phyloP scores from a whole-genome alignment of 768 basidiomycete species.

The Solioccasus polychromus region DNA sequence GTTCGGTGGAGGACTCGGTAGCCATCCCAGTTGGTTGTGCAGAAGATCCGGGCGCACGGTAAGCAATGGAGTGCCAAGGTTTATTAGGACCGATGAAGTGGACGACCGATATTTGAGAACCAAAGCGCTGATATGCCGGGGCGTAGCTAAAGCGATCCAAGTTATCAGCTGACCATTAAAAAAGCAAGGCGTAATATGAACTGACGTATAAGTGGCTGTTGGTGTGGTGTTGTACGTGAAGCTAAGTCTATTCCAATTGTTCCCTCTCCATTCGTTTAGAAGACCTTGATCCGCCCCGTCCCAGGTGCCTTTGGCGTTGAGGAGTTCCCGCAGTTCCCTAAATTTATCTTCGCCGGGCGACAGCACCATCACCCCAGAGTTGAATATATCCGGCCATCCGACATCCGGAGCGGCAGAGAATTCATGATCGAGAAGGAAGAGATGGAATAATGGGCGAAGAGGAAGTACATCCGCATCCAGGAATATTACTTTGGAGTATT shows the following conservation, averaged over 20 bases:
- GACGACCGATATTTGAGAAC: slow-evolving; percentile 78
- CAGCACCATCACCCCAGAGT: slow-evolving; percentile 92
- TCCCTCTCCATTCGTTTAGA: slow-evolving; percentile 90
- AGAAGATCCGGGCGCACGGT: slow-evolving; percentile 58
- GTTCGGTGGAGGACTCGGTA: slow-evolving; percentile 22
- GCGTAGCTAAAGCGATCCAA: slow-evolving; percentile 66
- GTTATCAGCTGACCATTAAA: slow-evolving; percentile 28
- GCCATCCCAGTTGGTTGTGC: slow-evolving; percentile 30
- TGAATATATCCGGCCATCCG: slow-evolving; percentile 99
- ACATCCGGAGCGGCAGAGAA: slow-evolving; percentile 96
- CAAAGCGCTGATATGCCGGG: slow-evolving; percentile 93
- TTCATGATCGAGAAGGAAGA: slow-evolving; percentile 79
- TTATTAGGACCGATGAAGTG: slow-evolving; percentile 97
- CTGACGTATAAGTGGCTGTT: slow-evolving; percentile 93
- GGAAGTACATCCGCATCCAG: slow-evolving; percentile 92
- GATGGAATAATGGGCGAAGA: slow-evolving; percentile 82
- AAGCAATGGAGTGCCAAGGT: slow-evolving; percentile 81
- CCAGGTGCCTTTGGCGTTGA: slow-evolving; percentile 83
- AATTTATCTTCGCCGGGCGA: slow-evolving; percentile 84
- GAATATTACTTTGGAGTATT: slow-evolving; percentile 84
- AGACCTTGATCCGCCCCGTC: slow-evolving; percentile 99
- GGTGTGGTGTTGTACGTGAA: slow-evolving; percentile 99
- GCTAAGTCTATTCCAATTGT: slow-evolving; percentile 88
- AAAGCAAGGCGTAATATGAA: slow-evolving; percentile 25
- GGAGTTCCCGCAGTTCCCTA: slow-evolving; percentile 61